Base-by-base conservation (phyloP, 768 basidiomycete species). In the Suillus clintonianus region DNA sequence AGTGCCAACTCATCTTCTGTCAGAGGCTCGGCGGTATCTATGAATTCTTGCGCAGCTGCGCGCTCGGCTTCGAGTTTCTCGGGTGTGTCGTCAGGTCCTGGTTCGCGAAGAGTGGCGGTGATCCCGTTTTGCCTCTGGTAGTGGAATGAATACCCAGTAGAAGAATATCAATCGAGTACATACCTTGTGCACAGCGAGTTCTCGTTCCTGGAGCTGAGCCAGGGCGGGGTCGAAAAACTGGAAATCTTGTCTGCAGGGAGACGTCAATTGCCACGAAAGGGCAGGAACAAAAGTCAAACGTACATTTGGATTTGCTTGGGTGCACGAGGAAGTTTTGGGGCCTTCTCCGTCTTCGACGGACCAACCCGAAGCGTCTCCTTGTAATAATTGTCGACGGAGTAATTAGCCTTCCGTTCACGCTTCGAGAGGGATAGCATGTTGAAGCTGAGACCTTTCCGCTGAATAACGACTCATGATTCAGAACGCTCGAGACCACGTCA, bases 351-450 rank as follows among this genome's bases (percentile, higher is more conserved):
- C 76, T 95, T 94, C 22, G 88, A 87, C 1, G 90, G 86, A 0
- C 91, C 91, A 10, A 86, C 87, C 15, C 92, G 89, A 70, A 98
- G 81, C 0, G 91, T 89, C 72, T 96, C 94, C 76, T 95, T 92
- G 85, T 96, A 97, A 76, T 99, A 99, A 57, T 86, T 89, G 71
- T 98, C 95, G 41, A 98, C 92, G 0, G 94, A 95, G 76, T 97
- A 98, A 71, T 96, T 97, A 37, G 88, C 85, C 77, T 96, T 95
- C 65, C 97, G 87, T 75, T 96, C 95, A 5, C 97, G 88, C 80
- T 98, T 99, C 43, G 93, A 94, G 22, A 97, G 82, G 32, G 95
- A 92, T 5, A 94, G 81, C 66, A 94, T 85, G 67, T 90, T 91
- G 71, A 94, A 82, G 69, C 87, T 89, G 55, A 93, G 81, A 3